These are phyloP conservation scores for Backusella mclennaniae DNA, from an alignment of 192 early-diverging fungal genomes.

Conservation along the genomic window DNA sequence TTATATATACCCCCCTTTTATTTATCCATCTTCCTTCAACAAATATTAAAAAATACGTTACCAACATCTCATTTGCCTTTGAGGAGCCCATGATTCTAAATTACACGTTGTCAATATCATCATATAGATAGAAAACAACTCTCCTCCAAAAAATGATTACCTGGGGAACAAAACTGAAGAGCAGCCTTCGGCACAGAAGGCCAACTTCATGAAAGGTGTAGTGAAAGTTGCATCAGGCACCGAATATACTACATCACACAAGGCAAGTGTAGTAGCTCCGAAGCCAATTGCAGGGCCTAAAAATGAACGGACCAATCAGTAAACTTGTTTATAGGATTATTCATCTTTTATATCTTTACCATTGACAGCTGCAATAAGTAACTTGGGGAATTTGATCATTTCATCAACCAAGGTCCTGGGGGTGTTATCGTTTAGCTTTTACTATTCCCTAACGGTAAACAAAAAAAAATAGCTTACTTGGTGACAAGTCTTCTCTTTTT, in stretches of 20 bases:
- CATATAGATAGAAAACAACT: background rate
- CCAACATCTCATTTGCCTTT: slow-evolving; percentile 57
- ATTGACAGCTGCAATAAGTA: slow-evolving; percentile 70
- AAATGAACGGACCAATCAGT: slow-evolving; percentile 55
- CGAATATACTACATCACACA: slow-evolving; percentile 69
- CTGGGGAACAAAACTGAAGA: slow-evolving; percentile 64
- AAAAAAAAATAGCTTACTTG: slow-evolving; percentile 15
- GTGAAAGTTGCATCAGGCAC: slow-evolving; percentile 62
- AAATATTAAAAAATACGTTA: slow-evolving; percentile 13
- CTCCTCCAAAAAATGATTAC: background rate
- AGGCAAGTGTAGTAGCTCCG: slow-evolving; percentile 60
- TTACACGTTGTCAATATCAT: background rate
- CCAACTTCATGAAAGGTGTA: slow-evolving; percentile 72
- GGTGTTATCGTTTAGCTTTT: background rate
- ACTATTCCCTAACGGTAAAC: background rate
- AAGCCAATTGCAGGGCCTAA: slow-evolving; percentile 67
- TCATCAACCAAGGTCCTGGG: slow-evolving; percentile 23
- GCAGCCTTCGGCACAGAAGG: slow-evolving; percentile 72
- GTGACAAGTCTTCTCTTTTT: background rate
- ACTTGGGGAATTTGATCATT: slow-evolving; percentile 63
- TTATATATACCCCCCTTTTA: background rate
- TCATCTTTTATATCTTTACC: slow-evolving; percentile 33
- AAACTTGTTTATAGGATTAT: slow-evolving; percentile 52
- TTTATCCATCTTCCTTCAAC: background rate
- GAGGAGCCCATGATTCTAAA: slow-evolving; percentile 58